phyloP scores from a whole-genome alignment of 2,329 filamentous ascomycete genomes.

The Cladosporium sp. region DNA sequence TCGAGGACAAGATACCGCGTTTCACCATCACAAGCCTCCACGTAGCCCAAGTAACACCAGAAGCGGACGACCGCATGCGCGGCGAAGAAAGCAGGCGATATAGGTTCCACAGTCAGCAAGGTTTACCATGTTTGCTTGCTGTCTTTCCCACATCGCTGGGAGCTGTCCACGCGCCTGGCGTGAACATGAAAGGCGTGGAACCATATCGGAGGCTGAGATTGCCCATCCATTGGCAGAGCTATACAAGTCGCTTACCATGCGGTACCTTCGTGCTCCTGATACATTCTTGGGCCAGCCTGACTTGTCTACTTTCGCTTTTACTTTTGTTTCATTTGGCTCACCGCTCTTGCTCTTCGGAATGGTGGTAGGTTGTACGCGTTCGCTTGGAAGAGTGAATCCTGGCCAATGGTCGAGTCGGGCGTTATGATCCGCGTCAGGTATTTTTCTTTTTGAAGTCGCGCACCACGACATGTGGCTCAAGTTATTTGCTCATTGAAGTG shows the following conservation, averaged over 20 bases:
- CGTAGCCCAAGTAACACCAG: background rate
- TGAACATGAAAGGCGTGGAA: background rate
- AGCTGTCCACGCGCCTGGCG: conserved; percentile 1
- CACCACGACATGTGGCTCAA: background rate
- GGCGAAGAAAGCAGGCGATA: background rate
- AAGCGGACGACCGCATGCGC: conserved; percentile 4
- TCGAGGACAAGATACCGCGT: background rate
- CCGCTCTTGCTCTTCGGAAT: conserved; percentile 7
- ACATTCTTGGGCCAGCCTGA: background rate
- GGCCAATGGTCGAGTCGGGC: background rate
- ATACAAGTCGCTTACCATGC: no score
- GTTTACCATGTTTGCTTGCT: background rate
- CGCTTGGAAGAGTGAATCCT: background rate
- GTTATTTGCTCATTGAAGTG: background rate
- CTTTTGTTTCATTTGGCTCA: background rate
- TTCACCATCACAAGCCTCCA: background rate
- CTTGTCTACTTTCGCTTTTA: background rate
- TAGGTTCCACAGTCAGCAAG: background rate
- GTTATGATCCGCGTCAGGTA: background rate
- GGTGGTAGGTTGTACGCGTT: background rate
- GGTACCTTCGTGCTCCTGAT: background rate
- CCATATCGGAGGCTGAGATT: no score
- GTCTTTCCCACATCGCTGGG: conserved; percentile 7
- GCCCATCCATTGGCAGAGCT: background rate
- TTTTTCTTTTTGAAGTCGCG: background rate